Percentiles rank a stretch among this genome's conserved stretches.
phyloP scores from a whole-genome alignment of 805 yeast genomes.

The Suhomyces xylopsoci region DNA sequence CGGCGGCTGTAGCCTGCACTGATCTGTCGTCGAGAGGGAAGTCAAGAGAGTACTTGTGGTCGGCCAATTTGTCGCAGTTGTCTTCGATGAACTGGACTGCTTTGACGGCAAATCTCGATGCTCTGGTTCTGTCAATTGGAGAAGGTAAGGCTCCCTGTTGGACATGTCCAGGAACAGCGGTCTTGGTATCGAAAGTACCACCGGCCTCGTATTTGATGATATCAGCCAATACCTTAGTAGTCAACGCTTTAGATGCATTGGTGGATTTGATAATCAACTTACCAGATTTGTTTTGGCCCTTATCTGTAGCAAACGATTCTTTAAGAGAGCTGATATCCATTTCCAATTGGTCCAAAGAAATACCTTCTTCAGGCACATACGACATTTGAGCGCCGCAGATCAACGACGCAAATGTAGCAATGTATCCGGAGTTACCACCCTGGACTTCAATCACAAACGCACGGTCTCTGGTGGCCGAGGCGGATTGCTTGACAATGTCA shows the following conservation, averaged over 20 bases:
- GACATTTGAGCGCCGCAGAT: constrained; percentile 90
- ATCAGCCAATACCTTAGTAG: constrained; percentile 78
- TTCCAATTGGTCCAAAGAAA: constrained; percentile 62
- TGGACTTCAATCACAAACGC: constrained; percentile 97
- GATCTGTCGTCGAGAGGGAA: constrained; percentile 33
- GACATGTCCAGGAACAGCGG: constrained; percentile 96
- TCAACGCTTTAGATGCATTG: constrained; percentile 75
- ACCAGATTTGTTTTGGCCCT: constrained; percentile 81
- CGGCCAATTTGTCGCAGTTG: constrained; percentile 17
- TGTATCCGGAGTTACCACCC: constrained; percentile 95
- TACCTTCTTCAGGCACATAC: constrained; percentile 85
- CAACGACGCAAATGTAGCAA: constrained; percentile 81
- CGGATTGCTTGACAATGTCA: constrained; percentile 92
- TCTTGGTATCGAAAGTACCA: constrained; percentile 81
- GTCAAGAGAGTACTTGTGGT: constrained; percentile 24
- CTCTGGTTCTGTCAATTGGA: constrained; percentile 88
- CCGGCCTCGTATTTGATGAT: constrained; percentile 77
- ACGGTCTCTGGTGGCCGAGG: constrained; percentile 90
- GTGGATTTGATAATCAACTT: constrained; percentile 82
- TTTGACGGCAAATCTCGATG: constrained; percentile 84
- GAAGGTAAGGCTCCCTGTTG: constrained; percentile 97
- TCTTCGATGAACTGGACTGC: constrained; percentile 87
- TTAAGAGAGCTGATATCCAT: constrained; percentile 71
- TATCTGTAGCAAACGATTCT: constrained; percentile 66
- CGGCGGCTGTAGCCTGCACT: constrained; percentile 37